A percentile compares a stretch with the other conserved stretches of the same genome.
phyloP scores from a whole-genome alignment of 768 basidiomycete genomes.

The Mycena alexandri region DNA sequence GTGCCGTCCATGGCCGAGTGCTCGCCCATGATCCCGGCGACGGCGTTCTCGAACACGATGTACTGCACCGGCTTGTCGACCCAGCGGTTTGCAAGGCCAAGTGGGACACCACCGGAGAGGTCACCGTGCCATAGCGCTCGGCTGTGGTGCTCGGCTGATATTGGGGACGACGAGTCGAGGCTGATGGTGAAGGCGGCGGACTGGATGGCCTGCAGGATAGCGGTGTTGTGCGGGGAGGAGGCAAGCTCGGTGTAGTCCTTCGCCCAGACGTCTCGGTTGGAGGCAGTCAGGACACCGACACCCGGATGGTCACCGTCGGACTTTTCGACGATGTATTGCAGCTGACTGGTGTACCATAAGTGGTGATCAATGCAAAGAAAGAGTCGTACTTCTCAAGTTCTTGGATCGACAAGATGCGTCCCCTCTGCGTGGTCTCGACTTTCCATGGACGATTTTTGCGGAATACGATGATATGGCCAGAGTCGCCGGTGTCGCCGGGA shows the following conservation, averaged over 20 bases:
- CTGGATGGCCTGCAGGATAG: constrained; percentile 79
- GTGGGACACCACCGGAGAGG: constrained; percentile 56
- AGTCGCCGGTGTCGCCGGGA: constrained; percentile 65
- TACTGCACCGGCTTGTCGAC: constrained; percentile 93
- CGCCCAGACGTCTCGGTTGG: constrained; percentile 91
- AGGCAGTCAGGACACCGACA: constrained; percentile 82
- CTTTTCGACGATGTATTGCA: constrained; percentile 78
- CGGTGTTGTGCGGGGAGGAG: constrained; percentile 69
- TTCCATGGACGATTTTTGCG: constrained; percentile 90
- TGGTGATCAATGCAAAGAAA: background rate
- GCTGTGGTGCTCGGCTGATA: constrained; percentile 68
- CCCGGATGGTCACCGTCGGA: constrained; percentile 74
- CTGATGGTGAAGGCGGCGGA: constrained; percentile 89
- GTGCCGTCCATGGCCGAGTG: constrained; percentile 95
- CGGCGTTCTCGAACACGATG: constrained; percentile 85
- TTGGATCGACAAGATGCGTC: constrained; percentile 69
- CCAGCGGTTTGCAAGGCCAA: constrained; percentile 83
- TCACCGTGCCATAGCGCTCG: constrained; percentile 88
- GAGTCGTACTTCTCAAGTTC: constrained; percentile 73
- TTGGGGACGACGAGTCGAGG: constrained; percentile 75
- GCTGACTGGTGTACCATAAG: constrained; percentile 63
- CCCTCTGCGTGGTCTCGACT: constrained; percentile 69
- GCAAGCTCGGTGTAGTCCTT: constrained; percentile 71
- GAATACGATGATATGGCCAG: constrained; percentile 88
- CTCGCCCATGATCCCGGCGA: constrained; percentile 92